Base-by-base conservation (phyloP, 371 early-diverging fungal species). In the Mortierella polycephala region DNA sequence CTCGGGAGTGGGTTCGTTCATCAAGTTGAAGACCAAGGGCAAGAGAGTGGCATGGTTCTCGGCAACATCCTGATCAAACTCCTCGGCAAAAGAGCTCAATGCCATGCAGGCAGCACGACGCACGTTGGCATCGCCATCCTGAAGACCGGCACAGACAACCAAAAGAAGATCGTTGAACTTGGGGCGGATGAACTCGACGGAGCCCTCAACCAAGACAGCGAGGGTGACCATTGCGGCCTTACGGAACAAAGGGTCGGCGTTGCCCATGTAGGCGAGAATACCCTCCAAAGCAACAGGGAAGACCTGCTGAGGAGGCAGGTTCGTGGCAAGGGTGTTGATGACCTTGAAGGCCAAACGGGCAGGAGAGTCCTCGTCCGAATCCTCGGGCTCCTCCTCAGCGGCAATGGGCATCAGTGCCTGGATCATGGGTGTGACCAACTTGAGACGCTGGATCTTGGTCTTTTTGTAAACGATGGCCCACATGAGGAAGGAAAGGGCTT, bases 151-250 rank as follows among this genome's bases (percentile, higher is more conserved):
- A 67, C 88, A 87, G 12, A 96, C 88, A 18, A 95, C 70, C 9
- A 88, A 87, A 21, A 96, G 82, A 39, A 96, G 81, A 11, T 95
- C 94, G 53, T 88, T 84, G 45, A 94, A 84, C 71, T 90, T 88
- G 67, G 86, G 80, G 58, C 92, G 86, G 80, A 94, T 93, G 67
- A 86, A 90, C 65, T 96, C 96, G 10, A 94, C 91, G 62, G 94
- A 93, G 2, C 95, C 94, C 73, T 96, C 96, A 42, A 93, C 88
- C 57, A 83, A 75, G 54, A 93, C 92, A 64, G 93, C 95, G 69
- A 96, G 86, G n/a, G 91, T 88, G 86, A 96, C 89, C 94, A 96
- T 93, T 67, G 92, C 92, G 56, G 95, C 96, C 77, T 94, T 94
- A 63, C 96, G 89, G 75, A 81, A 88, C 57, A 83, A 83, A 41